Evolutionary conservation across 2,329 filamentous ascomycete genomes (phyloP).

Genomic region (Microsporum ferrugineum): DNA sequence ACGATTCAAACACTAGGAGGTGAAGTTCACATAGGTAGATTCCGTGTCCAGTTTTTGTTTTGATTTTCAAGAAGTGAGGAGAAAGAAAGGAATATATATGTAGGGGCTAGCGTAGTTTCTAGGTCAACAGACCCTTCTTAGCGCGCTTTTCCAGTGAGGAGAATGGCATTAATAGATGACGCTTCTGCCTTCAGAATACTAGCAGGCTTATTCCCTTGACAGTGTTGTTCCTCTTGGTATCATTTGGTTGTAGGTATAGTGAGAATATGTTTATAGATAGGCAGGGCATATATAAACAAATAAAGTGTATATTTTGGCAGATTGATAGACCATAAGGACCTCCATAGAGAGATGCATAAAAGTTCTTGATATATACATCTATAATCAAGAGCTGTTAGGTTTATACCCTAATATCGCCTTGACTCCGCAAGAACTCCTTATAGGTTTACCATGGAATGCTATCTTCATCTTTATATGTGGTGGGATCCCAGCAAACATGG

Average conservation of each 20-base stretch:
- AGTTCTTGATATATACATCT: background rate
- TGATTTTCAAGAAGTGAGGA: background rate
- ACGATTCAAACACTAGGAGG: background rate
- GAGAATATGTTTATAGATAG: background rate
- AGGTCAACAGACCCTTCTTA: slow-evolving; percentile 2
- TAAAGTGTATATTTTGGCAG: background rate
- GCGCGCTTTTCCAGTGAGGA: background rate
- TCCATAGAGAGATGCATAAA: background rate
- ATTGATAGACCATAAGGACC: background rate
- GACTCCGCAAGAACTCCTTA: background rate
- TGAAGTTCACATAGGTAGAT: background rate
- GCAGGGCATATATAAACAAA: background rate
- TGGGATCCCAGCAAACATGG: slow-evolving; percentile 48
- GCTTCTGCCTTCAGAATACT: background rate
- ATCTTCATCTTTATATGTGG: slow-evolving; percentile 11
- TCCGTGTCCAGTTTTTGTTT: background rate
- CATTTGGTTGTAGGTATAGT: background rate
- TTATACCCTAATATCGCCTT: background rate
- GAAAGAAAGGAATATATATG: background rate
- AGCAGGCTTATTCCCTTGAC: background rate
- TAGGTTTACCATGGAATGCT: background rate
- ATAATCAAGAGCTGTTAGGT: background rate
- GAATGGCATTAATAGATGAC: background rate
- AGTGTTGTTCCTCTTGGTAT: background rate
- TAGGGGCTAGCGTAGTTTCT: slow-evolving; percentile 5